phyloP scores from a whole-genome alignment of 805 yeast species.

The Sungouiella blattae region DNA sequence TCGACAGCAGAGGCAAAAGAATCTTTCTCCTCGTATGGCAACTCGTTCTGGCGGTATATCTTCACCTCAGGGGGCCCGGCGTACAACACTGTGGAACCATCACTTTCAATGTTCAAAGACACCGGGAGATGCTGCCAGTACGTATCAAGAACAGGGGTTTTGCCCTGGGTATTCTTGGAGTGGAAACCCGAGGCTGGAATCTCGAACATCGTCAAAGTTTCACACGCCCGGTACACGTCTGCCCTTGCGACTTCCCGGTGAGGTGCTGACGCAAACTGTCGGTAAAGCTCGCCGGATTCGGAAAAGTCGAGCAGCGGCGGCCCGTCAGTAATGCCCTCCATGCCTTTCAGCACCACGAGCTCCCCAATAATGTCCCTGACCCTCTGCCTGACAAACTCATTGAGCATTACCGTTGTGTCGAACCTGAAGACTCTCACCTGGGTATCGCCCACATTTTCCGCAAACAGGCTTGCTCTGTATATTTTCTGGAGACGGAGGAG shows the following conservation, averaged over 20 bases:
- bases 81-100: background rate
- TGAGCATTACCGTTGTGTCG: background rate
- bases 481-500: background rate
- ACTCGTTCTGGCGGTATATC: background rate
- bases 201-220: slow-evolving; percentile 11
- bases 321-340: background rate
- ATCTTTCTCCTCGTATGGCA: background rate
- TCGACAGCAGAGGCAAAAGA: background rate
- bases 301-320: background rate
- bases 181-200: slow-evolving; percentile 10
- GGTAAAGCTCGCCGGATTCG: background rate
- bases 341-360: slow-evolving; percentile 11
- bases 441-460: background rate
- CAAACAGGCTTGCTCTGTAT: background rate
- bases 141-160: slow-evolving; percentile 6
- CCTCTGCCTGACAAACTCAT: background rate
- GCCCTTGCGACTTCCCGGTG: slow-evolving; percentile 1
- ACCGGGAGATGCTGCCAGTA: slow-evolving; percentile 8
- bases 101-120: slow-evolving; percentile 4
- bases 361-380: slow-evolving; percentile 12
- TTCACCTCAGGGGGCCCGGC: background rate
- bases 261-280: background rate
- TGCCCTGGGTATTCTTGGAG: slow-evolving; percentile 9
- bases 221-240: slow-evolving; percentile 13
- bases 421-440: background rate